phyloP scores from a whole-genome alignment of 2,329 filamentous ascomycete genomes.

The Paecilomyces dactylethromorphus region DNA sequence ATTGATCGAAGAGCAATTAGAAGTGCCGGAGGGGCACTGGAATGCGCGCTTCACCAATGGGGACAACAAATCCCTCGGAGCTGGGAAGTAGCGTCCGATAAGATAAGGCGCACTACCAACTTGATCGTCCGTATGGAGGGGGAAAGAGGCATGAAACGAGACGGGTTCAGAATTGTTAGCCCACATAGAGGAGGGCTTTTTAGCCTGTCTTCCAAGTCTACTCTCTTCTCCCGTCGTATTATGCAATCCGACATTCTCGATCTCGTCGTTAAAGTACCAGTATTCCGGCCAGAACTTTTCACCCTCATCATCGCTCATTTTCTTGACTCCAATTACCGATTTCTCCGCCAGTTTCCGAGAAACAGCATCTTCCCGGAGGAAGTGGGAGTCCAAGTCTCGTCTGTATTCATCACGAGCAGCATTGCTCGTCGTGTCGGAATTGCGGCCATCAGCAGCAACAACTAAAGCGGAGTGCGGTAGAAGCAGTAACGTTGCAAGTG shows the following conservation, averaged over 20 bases:
- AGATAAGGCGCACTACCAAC: constrained; percentile 1
- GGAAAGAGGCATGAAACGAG: constrained; percentile 13
- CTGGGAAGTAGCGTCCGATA: constrained; percentile 5
- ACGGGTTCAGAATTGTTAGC: neutral
- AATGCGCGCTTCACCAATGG: constrained; percentile 43
- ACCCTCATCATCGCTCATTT: constrained; percentile 41
- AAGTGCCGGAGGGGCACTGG: constrained; percentile 51
- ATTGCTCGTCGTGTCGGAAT: neutral
- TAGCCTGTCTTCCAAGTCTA: neutral
- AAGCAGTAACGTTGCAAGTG: neutral
- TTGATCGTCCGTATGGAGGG: constrained; percentile 11
- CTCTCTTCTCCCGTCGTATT: neutral
- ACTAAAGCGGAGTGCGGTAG: neutral
- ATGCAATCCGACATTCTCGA: constrained; percentile 6
- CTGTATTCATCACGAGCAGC: neutral
- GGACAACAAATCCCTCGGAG: constrained; percentile 7
- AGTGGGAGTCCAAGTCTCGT: neutral
- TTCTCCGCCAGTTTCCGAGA: constrained; percentile 20
- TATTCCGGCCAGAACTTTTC: constrained; percentile 44
- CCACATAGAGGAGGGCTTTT: neutral
- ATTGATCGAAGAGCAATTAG: constrained; percentile 47
- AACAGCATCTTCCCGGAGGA: constrained; percentile 18
- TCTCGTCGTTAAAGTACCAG: constrained; percentile 30
- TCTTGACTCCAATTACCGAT: constrained; percentile 27
- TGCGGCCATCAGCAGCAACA: neutral